These are phyloP conservation scores for Suillus variegatus DNA, from an alignment of 768 basidiomycete species.

Conservation along the genomic window DNA sequence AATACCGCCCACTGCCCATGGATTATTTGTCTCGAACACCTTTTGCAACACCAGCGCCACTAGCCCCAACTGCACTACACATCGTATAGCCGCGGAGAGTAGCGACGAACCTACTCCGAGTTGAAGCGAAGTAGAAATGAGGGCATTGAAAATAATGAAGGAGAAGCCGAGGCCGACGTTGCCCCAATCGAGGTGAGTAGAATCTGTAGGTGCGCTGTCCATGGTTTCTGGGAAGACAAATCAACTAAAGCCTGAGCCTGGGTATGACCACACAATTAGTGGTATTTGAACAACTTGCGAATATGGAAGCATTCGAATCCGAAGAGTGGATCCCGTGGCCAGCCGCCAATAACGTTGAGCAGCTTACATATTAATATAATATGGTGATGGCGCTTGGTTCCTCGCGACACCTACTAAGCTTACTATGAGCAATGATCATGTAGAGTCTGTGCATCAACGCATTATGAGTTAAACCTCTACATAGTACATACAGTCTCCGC, in stretches of 20 bases:
- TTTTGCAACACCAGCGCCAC: constrained; percentile 70
- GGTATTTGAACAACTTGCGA: neutral
- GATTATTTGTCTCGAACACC: constrained; percentile 75
- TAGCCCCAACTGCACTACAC: constrained; percentile 74
- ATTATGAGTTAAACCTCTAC: too few species aligned
- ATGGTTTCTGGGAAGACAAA: constrained; percentile 18
- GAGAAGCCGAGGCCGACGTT: constrained; percentile 76
- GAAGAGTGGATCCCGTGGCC: too few species aligned
- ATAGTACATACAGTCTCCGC: too few species aligned
- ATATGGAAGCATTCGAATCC: neutral
- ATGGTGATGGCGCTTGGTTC: too few species aligned
- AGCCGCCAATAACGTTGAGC: neutral
- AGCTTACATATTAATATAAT: neutral
- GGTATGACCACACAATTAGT: neutral
- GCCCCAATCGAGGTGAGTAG: constrained; percentile 54
- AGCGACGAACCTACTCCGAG: constrained; percentile 73
- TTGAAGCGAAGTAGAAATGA: constrained; percentile 61
- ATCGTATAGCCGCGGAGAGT: constrained; percentile 68
- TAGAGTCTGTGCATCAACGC: too few species aligned
- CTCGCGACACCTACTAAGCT: too few species aligned
- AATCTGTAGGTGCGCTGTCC: constrained; percentile 27
- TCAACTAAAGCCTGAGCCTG: neutral
- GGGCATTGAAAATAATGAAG: constrained; percentile 74
- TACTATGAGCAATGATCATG: too few species aligned
- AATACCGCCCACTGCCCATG: constrained; percentile 75